These are phyloP conservation scores for Mortierella sp. DNA, from an alignment of 371 early-diverging fungal genomes.

Conservation along the genomic window DNA sequence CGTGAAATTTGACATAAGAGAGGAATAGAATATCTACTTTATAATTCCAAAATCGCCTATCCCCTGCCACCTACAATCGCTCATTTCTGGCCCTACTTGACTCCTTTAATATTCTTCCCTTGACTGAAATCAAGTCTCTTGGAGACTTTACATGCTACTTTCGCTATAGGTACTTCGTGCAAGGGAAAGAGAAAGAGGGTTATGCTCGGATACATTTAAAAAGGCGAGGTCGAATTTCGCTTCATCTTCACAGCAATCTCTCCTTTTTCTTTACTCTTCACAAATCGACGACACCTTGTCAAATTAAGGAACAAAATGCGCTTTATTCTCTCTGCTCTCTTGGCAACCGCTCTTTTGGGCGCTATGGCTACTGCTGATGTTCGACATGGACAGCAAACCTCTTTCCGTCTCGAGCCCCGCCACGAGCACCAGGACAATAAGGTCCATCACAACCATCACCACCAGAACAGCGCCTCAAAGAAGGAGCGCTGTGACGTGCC, in stretches of 20 bases:
- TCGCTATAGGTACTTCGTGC: background rate
- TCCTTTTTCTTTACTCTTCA: background rate
- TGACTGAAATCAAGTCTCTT: constrained; percentile 16
- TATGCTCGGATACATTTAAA: background rate
- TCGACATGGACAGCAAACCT: constrained; percentile 27
- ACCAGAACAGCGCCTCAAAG: constrained; percentile 18
- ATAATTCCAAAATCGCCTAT: constrained; percentile 29
- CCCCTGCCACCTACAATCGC: background rate
- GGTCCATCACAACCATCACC: constrained; percentile 17
- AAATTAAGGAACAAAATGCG: constrained; percentile 22
- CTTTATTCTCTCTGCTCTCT: constrained; percentile 42
- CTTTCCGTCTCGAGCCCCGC: constrained; percentile 42
- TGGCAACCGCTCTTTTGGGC: constrained; percentile 32
- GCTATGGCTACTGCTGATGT: constrained; percentile 25
- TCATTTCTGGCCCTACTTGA: background rate
- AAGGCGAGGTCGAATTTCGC: background rate
- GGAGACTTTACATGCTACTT: background rate
- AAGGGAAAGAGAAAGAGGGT: background rate
- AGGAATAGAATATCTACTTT: background rate
- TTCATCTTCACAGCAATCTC: background rate
- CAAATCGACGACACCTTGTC: background rate
- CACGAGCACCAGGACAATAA: constrained; percentile 4
- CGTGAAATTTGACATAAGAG: background rate
- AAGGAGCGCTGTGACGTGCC: constrained; percentile 21
- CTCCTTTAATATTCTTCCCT: constrained; percentile 34